These are phyloP conservation scores for Cyanidiococcus yangmingshanensis DNA, from an alignment of 23 red algal species.

Conservation along the genomic window DNA sequence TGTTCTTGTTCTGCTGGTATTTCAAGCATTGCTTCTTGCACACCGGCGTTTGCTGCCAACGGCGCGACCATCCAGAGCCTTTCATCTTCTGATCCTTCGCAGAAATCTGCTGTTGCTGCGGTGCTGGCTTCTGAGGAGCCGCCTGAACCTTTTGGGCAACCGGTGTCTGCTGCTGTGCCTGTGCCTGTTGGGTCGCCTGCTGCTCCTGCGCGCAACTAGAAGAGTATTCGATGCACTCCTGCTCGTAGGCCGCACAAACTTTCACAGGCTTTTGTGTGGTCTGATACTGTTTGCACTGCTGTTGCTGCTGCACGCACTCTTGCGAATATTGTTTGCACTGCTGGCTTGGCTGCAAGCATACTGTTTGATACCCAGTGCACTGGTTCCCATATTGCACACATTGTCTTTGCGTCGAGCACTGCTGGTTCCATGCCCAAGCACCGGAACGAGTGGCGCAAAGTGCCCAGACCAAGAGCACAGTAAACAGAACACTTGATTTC, in stretches of 20 bases:
- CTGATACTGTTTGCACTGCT: not conserved
- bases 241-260: not conserved
- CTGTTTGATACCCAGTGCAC: not conserved
- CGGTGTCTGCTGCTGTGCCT: not conserved
- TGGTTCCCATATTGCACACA: not conserved
- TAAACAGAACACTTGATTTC: not conserved
- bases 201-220: not conserved
- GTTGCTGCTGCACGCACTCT: conserved; percentile 12
- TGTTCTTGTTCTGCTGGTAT: conserved; percentile 23
- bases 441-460: not conserved
- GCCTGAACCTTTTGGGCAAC: not conserved
- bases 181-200: not conserved
- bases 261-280: not conserved
- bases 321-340: conserved; percentile 12
- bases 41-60: conserved; percentile 1
- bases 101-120: not conserved
- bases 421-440: not conserved
- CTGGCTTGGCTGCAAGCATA: conserved; percentile 7
- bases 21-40: not conserved
- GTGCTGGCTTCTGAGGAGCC: not conserved
- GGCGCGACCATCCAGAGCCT: not conserved
- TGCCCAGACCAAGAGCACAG: not conserved
- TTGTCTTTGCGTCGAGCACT: not conserved
- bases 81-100: not conserved
- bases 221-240: conserved; percentile 14